These are phyloP conservation scores for Lolium perenne DNA, from an alignment of 176 grass and related monocot species.

Conservation along the genomic window DNA sequence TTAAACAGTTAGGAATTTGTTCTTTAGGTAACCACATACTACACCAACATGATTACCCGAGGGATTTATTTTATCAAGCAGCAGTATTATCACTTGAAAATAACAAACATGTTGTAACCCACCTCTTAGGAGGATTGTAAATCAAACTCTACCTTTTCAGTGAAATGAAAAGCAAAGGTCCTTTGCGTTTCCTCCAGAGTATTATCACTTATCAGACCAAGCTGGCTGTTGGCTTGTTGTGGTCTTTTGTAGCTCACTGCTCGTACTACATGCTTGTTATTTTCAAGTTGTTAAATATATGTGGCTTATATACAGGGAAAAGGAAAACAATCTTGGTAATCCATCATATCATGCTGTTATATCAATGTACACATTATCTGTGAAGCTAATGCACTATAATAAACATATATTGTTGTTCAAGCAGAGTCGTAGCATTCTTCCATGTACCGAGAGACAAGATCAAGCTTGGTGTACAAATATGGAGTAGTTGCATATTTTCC, in stretches of 20 bases:
- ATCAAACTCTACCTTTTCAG: too few species aligned
- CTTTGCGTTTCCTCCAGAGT: background rate
- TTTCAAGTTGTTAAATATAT: conserved; percentile 5
- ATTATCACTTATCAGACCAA: background rate
- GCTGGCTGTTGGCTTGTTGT: background rate
- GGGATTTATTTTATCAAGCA: conserved; percentile 17
- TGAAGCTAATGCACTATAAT: conserved; percentile 8
- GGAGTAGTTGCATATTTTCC: background rate
- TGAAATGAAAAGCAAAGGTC: too few species aligned
- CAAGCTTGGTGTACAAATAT: background rate
- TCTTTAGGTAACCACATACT: conserved; percentile 11
- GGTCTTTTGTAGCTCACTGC: background rate
- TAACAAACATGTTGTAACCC: too few species aligned
- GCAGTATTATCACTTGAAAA: background rate
- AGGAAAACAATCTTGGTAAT: conserved; percentile 3
- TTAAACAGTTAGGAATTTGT: background rate
- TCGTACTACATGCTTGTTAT: background rate
- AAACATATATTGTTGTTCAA: background rate
- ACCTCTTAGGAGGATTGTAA: too few species aligned
- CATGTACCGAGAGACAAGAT: background rate
- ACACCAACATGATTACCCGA: conserved; percentile 10
- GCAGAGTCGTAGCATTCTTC: background rate
- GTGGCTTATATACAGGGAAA: background rate
- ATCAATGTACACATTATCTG: background rate
- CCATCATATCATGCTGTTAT: conserved; percentile 15